Base-by-base conservation (phyloP, 805 yeast species). In the Candida silvicultrix region DNA sequence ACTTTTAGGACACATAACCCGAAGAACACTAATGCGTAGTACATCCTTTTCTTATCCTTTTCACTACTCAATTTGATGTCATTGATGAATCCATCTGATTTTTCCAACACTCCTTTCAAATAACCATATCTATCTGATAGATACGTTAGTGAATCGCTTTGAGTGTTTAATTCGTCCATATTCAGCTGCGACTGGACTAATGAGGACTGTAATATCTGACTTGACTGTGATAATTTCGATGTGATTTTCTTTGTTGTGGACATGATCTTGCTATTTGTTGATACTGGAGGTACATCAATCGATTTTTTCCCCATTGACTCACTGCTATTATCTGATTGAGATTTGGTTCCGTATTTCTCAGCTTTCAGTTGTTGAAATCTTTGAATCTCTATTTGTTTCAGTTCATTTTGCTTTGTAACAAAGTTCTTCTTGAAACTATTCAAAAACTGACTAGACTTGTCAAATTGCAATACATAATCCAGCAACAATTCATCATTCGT, bases 191-290 rank as follows among this genome's bases (percentile, higher is more conserved):
- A 54, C 41, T 58, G 61, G 16, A 59, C 41, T 25, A 59, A 39
- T 9, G 62, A 49, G 1, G 56, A 44, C 35, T 59, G 63, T 34
- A 59, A 40, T 8, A 58, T 44, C 41, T 56, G 58, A 16, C 55
- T 49, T 4, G 63, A 58, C 38, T 54, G 54, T 6, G 44, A 28
- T n/a, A 59, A 42, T 12, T 49, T 48, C 4, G 59, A 50, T 9
- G 62, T 59, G 38, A 59, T 59, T 43, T 51, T 54, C 44, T 53
- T 58, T 0, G 58, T 59, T 5, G 63, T 56, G 15, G 49, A 38
- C 47, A 58, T 43, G 9, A 59, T 46, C 31, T 57, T 58, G 6
- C 49, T 54, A 45, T 58, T 58, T 2, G 53, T 49, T 4, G 57
- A 40, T 9, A 12, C 16, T 4, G 19, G 14, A 19, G 25, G 19